These are phyloP conservation scores for Basidiobolus meristosporus DNA, from an alignment of 371 early-diverging fungal species.

Conservation along the genomic window DNA sequence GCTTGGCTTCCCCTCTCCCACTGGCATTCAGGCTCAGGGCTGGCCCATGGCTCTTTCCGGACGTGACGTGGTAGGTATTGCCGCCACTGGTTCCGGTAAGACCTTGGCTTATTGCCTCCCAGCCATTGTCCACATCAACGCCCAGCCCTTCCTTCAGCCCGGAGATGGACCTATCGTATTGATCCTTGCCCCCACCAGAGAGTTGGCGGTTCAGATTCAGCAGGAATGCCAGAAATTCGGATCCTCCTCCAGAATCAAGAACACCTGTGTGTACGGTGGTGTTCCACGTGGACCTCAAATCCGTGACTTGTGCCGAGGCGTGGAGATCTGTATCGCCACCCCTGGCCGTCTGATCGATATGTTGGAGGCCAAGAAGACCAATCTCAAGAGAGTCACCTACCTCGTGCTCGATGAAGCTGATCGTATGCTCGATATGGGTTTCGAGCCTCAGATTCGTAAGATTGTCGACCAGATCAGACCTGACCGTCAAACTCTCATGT, in stretches of 20 bases:
- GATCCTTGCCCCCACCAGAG: constrained; percentile 85
- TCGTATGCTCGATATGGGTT: constrained; percentile 99
- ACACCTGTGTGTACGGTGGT: constrained; percentile 94
- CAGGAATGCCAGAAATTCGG: constrained; percentile 87
- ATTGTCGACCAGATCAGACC: constrained; percentile 97
- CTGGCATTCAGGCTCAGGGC: constrained; percentile 97
- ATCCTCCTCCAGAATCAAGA: constrained; percentile 66
- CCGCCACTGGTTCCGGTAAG: constrained; percentile 98
- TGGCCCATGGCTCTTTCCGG: constrained; percentile 99
- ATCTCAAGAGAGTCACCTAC: constrained; percentile 89
- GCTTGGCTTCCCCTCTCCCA: constrained; percentile 80
- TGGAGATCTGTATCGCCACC: constrained; percentile 97
- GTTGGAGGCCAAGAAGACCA: constrained; percentile 73
- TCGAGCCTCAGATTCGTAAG: constrained; percentile 98
- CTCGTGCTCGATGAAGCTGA: constrained; percentile 98
- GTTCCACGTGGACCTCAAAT: constrained; percentile 91
- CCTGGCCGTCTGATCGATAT: constrained; percentile 99
- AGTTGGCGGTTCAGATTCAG: constrained; percentile 89
- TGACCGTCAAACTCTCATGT: constrained; percentile 98
- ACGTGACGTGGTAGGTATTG: constrained; percentile 95
- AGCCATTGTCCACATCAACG: constrained; percentile 96
- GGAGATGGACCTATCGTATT: constrained; percentile 97
- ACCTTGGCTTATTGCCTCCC: constrained; percentile 95
- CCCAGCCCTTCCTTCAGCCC: constrained; percentile 81
- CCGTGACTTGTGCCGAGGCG: constrained; percentile 70